Evolutionary conservation across 371 early-diverging fungal genomes (phyloP), one percentile per base, ranked within the genome.

Genomic region (Circinella umbellata): DNA sequence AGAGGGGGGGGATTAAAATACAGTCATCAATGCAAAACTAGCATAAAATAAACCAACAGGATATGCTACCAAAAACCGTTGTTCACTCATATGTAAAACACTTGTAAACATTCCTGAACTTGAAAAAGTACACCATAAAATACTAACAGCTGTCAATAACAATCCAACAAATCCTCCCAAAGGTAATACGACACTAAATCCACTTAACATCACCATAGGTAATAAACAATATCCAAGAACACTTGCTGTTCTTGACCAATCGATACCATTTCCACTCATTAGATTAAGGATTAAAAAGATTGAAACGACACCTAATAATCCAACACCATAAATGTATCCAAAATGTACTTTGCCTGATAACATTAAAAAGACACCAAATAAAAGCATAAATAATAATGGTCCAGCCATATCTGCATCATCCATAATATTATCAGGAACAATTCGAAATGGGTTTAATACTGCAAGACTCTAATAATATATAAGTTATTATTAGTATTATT

Each of bases 271-370:
- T 51, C 94, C 93, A 66, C 92, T 91, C 98, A 99, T 98, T 64
- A 99, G 81, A 73, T 99, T 98, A 46, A 99, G 76, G 60, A 99
- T 92, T 53, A 90, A 69, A 80, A 93, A 96, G 60, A 98, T 88
- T 4, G 93, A 91, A 4, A 93, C 76, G 63, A 95, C 95, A 35
- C 99, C 99, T 55, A 98, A 80, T 20, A 95, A 85, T 4, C 95
- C 98, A 1, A 97, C 92, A 35, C 98, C 99, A 71, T 99, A 99
- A 64, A 99, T 96, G 71, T 97, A 98, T 15, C 97, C 97, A 83
- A 99, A 99, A 76, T 98, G 96, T 36, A 91, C 88, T 76, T 97
- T 97, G 69, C 97, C 95, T 18, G 95, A 89, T 87, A 95, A 65
- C 64, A 84, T 85, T 76, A 96, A 77, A 72, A 94, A 95, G 27